phyloP scores from a whole-genome alignment of 2,329 filamentous ascomycete species.

The Dactylonectria macrodidyma region DNA sequence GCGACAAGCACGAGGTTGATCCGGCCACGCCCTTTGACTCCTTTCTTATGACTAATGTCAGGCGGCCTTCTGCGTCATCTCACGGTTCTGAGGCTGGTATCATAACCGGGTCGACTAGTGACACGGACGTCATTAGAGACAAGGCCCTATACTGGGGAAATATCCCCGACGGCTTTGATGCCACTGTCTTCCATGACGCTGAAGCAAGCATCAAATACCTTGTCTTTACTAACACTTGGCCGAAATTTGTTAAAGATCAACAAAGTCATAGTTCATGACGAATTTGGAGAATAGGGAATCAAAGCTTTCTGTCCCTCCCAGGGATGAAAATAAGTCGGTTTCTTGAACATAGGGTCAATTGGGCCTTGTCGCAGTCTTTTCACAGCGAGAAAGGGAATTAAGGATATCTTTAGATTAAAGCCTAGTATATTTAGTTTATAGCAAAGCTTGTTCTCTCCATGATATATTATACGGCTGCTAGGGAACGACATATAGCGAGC shows the following conservation, averaged over 20 bases:
- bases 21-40: conserved; percentile 61
- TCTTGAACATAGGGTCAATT: background rate
- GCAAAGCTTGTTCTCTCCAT: background rate
- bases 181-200: conserved; percentile 71
- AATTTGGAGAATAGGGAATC: background rate
- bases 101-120: conserved; percentile 19
- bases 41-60: conserved; percentile 30
- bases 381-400: background rate
- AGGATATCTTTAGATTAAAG: background rate
- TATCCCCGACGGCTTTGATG: conserved; percentile 66
- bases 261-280: background rate
- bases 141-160: conserved; percentile 57
- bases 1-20: conserved; percentile 56
- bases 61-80: conserved; percentile 38
- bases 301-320: background rate
- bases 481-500: no score
- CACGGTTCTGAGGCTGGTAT: conserved; percentile 38
- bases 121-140: conserved; percentile 42
- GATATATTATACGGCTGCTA: background rate
- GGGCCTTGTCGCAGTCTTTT: background rate
- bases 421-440: background rate
- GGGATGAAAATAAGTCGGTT: background rate
- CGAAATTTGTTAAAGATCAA: conserved; percentile 66
- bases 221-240: conserved; percentile 80
- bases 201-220: conserved; percentile 76